Evolutionary conservation across 768 basidiomycete genomes (phyloP), one percentile per base, ranked within the genome.

Genomic region (Suillus placidus): DNA sequence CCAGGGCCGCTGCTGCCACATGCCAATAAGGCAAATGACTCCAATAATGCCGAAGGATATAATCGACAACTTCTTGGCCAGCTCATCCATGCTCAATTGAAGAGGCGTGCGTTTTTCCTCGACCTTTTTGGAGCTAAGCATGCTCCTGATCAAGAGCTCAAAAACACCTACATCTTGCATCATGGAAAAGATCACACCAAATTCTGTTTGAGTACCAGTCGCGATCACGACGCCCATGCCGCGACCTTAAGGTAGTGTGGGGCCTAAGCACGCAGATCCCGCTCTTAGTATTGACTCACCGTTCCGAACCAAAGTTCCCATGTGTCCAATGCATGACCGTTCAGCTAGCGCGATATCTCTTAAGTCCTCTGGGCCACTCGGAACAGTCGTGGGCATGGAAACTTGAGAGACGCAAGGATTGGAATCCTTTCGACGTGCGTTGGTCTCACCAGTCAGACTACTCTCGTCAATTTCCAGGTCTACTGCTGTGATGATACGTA

Each of bases 111-210:
- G 87, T 73, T 90, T 90, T 78, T 98, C 96, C 68, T 96, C 94
- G 51, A 88, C 83, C 81, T 87, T 37, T 32, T 34, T 18, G 23
- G 61, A 42, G 12, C 12, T 47, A 38, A 68, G 55, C 13, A 35
- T 30, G 42, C 20, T 51, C 32, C 32, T 65, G 42, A 63, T 61
- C 32, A 37, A 62, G 42, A 10, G 7, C 1, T 55, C 30, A 1
- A 35, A 30, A 6, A 47, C 37, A 78, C 80, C 64, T 68, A 95
- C 95, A 74, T 97, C 95, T 77, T 97, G 95, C 94, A 99, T 94
- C 94, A 97, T 97, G 16, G 91, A 88, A 74, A 99, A 99, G 67
- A 99, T 94, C 64, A 97, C 89, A 32, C 96, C 96, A 77, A 99
- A 97, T 73, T 99, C 96, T 1, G 94, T 97, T 67, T 91, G 87